Conservation (phyloP, 192 early-diverging fungal genomes). For the Kappamyces sp. region DNA sequence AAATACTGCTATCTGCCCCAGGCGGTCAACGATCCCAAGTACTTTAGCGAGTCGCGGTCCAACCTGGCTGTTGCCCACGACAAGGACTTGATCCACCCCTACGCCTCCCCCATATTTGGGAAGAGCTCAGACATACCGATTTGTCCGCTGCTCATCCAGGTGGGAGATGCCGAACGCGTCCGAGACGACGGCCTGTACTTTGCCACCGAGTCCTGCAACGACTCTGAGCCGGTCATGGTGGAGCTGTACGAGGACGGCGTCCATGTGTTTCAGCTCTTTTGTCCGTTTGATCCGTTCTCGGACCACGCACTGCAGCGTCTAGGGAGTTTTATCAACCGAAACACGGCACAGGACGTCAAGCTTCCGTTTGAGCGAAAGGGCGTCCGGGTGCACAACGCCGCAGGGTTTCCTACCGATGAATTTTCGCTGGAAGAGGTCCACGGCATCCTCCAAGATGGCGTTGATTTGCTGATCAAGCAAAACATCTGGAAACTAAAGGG, state of each 20-base stretch:
- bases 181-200: constrained; percentile 45
- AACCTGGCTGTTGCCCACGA: constrained; percentile 13
- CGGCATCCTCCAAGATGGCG: constrained; percentile 6
- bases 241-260: constrained; percentile 43
- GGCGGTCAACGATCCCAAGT: constrained; percentile 4
- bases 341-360: background rate
- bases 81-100: constrained; percentile 24
- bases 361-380: background rate
- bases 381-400: background rate
- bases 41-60: constrained; percentile 11
- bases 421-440: background rate
- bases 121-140: constrained; percentile 23
- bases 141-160: constrained; percentile 41
- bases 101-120: constrained; percentile 39
- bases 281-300: constrained; percentile 7
- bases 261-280: constrained; percentile 14
- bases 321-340: constrained; percentile 5
- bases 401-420: constrained; percentile 10
- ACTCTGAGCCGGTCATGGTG: constrained; percentile 20
- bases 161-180: constrained; percentile 39
- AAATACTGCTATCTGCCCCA: constrained; percentile 15
- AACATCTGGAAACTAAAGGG: constrained; percentile 4
- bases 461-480: constrained; percentile 6
- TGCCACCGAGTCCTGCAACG: constrained; percentile 9
- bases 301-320: background rate